Conservation (phyloP, 768 basidiomycete species). For the Russula earlei region DNA sequence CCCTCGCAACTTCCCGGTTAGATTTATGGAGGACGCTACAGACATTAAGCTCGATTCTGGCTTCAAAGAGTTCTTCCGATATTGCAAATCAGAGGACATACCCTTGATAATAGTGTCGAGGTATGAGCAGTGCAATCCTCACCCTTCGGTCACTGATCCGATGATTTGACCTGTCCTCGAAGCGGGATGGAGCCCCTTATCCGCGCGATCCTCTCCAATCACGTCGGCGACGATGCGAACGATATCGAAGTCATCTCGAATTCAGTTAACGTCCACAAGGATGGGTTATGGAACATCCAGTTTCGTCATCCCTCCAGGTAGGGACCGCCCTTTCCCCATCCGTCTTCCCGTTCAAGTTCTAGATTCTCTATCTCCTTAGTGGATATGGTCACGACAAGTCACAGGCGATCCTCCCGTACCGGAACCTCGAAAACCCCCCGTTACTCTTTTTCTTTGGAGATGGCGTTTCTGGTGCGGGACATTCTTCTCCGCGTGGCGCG, state of each 20-base stretch:
- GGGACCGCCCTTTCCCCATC: neutral
- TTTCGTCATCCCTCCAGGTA: conserved; percentile 86
- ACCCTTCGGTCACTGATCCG: neutral
- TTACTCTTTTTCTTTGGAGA: conserved; percentile 96
- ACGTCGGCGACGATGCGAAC: conserved; percentile 63
- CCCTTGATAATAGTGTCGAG: conserved; percentile 93
- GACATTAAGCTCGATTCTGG: conserved; percentile 83
- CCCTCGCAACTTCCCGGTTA: neutral
- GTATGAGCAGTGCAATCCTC: conserved; percentile 29
- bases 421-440: conserved; percentile 58
- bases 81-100: conserved; percentile 71
- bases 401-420: conserved; percentile 86
- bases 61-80: conserved; percentile 80
- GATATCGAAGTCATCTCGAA: conserved; percentile 93
- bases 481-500: neutral
- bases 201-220: conserved; percentile 77
- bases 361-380: conserved; percentile 30
- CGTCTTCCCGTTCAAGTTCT: neutral
- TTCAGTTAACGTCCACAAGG: conserved; percentile 56
- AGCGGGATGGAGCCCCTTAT: conserved; percentile 95
- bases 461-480: conserved; percentile 75
- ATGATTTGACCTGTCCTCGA: neutral
- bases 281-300: conserved; percentile 71
- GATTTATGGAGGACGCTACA: conserved; percentile 24
- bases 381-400: conserved; percentile 95